These are phyloP conservation scores for Dactylellina drechsleri DNA, from an alignment of 2,329 filamentous ascomycete species.

Conservation along the genomic window DNA sequence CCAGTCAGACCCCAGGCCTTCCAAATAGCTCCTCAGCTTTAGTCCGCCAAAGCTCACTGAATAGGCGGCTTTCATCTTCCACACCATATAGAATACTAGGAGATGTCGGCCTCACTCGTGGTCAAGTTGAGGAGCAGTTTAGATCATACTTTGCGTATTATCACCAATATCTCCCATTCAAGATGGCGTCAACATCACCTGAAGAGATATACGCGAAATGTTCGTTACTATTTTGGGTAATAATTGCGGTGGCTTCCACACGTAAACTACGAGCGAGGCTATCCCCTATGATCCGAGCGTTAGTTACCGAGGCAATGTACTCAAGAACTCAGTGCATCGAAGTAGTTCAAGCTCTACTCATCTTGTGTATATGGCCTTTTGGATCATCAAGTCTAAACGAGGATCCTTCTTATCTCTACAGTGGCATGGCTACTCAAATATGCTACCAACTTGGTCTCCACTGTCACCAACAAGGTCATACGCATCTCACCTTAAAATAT, in stretches of 20 bases:
- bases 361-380: slow-evolving; percentile 34
- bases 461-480: slow-evolving; percentile 20
- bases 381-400: slow-evolving; percentile 16
- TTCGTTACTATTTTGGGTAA: slow-evolving; percentile 31
- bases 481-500: slow-evolving; percentile 17
- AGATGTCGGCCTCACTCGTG: slow-evolving; percentile 35
- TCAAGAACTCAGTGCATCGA: slow-evolving; percentile 10
- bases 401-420: slow-evolving; percentile 35
- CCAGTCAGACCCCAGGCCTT: neutral
- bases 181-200: slow-evolving; percentile 24
- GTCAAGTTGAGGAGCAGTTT: slow-evolving; percentile 38
- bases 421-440: slow-evolving; percentile 29
- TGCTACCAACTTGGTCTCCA: slow-evolving; percentile 29
- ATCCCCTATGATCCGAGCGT: slow-evolving; percentile 26
- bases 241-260: slow-evolving; percentile 30
- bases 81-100: slow-evolving; percentile 36
- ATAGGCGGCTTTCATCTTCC: slow-evolving; percentile 9
- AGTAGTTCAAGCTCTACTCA: slow-evolving; percentile 22
- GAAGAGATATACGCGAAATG: slow-evolving; percentile 29
- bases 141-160: slow-evolving; percentile 33
- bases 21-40: slow-evolving; percentile 2
- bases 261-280: slow-evolving; percentile 19
- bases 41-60: neutral
- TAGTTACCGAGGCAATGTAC: slow-evolving; percentile 21
- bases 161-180: slow-evolving; percentile 36